Conservation (phyloP, 140 eudicot genomes). For the Erigeron philadelphicus region DNA sequence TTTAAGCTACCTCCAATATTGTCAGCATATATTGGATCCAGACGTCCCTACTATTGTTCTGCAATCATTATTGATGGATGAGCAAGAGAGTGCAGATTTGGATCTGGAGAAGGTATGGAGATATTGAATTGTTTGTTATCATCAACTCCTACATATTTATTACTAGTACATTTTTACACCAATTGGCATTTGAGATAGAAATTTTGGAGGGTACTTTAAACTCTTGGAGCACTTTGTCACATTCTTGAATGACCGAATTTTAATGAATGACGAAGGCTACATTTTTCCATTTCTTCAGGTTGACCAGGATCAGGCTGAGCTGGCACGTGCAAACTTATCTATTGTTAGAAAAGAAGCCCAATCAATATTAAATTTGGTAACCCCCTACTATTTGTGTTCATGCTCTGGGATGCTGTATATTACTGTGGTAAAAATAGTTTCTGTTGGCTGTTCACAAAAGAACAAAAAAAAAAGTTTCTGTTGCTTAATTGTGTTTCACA, state of each 20-base stretch:
- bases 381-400: constrained; percentile 15
- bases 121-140: constrained; percentile 1
- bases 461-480: not conserved
- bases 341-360: constrained; percentile 82
- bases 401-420: not conserved
- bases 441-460: not conserved
- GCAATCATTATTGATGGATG: constrained; percentile 67
- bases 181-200: not conserved
- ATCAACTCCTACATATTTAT: not conserved
- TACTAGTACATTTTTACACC: not conserved
- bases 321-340: constrained; percentile 72
- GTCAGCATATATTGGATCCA: constrained; percentile 90
- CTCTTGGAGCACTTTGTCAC: not conserved
- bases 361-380: constrained; percentile 76
- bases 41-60: constrained; percentile 74
- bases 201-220: not conserved
- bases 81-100: constrained; percentile 62
- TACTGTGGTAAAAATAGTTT: not conserved
- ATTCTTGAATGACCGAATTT: not conserved
- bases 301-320: constrained; percentile 85
- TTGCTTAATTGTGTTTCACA: not conserved
- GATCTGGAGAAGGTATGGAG: constrained; percentile 70
- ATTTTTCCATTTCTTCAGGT: constrained; percentile 38
- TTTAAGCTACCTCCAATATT: constrained; percentile 88
- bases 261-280: not conserved